A percentile compares a stretch with the other conserved stretches of the same genome.
Conservation (phyloP, 78 protist species). For the Dictyostelium firmibasis region DNA sequence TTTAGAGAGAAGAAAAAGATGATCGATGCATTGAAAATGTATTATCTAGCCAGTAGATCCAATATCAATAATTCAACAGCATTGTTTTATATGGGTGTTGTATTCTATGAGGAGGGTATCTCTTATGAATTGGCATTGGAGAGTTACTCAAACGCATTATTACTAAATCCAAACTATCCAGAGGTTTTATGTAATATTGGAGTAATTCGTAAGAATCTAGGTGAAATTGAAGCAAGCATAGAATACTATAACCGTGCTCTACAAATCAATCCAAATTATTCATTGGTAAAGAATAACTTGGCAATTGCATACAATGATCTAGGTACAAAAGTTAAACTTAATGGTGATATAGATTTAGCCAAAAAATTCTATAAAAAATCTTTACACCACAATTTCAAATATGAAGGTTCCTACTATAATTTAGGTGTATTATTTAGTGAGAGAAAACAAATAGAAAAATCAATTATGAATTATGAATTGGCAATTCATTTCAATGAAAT, state of each 20-base stretch:
- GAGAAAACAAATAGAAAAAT: conserved; percentile 27
- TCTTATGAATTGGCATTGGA: conserved; percentile 34
- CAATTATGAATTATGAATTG: conserved; percentile 74
- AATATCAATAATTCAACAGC: background rate
- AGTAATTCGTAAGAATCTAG: conserved; percentile 56
- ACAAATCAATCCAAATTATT: conserved; percentile 57
- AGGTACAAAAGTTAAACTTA: conserved; percentile 63
- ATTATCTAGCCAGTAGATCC: background rate
- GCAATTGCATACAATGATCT: conserved; percentile 79
- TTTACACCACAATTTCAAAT: conserved; percentile 57
- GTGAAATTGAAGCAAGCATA: conserved; percentile 63
- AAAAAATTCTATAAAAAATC: conserved; percentile 63
- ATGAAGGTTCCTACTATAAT: conserved; percentile 84
- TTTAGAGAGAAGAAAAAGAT: background rate
- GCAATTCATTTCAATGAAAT: conserved; percentile 66
- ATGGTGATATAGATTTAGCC: conserved; percentile 49
- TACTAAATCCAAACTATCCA: conserved; percentile 42
- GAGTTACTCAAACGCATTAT: conserved; percentile 55
- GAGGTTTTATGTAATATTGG: conserved; percentile 88
- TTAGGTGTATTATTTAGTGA: conserved; percentile 77
- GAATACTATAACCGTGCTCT: conserved; percentile 45
- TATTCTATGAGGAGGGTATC: conserved; percentile 14
- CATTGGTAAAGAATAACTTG: conserved; percentile 38
- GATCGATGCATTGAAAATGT: background rate
- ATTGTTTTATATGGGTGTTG: conserved; percentile 32